These are phyloP conservation scores for Suillus subluteus DNA, from an alignment of 768 basidiomycete species.

Conservation along the genomic window DNA sequence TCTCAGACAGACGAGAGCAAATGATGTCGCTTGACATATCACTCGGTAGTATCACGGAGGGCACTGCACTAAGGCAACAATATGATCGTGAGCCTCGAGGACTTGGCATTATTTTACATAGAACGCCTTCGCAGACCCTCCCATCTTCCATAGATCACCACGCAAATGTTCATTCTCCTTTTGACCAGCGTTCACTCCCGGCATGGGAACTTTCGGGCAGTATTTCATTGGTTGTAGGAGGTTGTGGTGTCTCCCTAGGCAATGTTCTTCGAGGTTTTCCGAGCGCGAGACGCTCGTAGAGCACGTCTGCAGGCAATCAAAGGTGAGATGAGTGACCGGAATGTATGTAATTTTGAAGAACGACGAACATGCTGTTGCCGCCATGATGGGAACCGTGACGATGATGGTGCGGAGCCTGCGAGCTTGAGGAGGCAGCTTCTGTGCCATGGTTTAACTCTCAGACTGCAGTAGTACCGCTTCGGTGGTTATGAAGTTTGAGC, in stretches of 20 bases:
- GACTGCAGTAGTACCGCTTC: neutral
- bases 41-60: neutral
- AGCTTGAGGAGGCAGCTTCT: slow-evolving; percentile 47
- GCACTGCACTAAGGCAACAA: slow-evolving; percentile 22
- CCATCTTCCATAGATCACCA: slow-evolving; percentile 12
- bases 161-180: neutral
- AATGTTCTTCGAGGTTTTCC: slow-evolving; percentile 51
- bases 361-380: slow-evolving; percentile 60
- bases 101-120: slow-evolving; percentile 19
- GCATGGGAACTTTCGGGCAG: slow-evolving; percentile 9
- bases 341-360: slow-evolving; percentile 2
- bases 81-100: slow-evolving; percentile 25
- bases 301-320: slow-evolving; percentile 47
- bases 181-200: neutral
- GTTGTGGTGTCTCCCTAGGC: slow-evolving; percentile 21
- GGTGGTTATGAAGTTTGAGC: neutral
- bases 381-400: slow-evolving; percentile 65
- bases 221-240: slow-evolving; percentile 13
- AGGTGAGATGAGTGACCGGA: slow-evolving; percentile 14
- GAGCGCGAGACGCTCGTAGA: slow-evolving; percentile 66
- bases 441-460: slow-evolving; percentile 22
- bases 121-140: slow-evolving; percentile 8
- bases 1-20: slow-evolving; percentile 37
- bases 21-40: slow-evolving; percentile 6
- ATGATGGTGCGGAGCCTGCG: slow-evolving; percentile 57